Evolutionary conservation across 805 yeast species (phyloP).

Genomic region (Candida vartiovaarae): DNA sequence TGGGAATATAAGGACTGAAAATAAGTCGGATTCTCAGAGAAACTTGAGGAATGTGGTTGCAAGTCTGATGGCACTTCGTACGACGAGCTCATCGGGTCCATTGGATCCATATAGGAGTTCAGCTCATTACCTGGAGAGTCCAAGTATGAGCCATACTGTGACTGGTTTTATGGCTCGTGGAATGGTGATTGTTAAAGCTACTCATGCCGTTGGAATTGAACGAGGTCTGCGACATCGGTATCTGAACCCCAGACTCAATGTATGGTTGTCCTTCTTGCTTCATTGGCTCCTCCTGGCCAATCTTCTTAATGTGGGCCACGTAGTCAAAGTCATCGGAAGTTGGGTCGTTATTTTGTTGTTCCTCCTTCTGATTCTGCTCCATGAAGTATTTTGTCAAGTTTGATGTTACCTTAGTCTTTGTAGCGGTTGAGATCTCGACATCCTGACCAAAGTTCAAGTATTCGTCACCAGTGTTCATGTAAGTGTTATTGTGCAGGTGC

Average conservation of each 20-base stretch:
- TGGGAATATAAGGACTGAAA: conserved; percentile 15
- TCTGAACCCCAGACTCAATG: conserved; percentile 6
- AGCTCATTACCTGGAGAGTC: conserved; percentile 22
- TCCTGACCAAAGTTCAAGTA: conserved; percentile 17
- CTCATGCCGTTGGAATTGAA: background rate
- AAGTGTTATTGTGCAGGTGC: no score
- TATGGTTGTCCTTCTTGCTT: conserved; percentile 1
- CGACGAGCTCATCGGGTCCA: conserved; percentile 20
- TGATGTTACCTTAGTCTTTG: conserved; percentile 14
- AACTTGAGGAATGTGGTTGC: conserved; percentile 11
- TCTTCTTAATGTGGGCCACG: conserved; percentile 53
- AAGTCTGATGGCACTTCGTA: conserved; percentile 23
- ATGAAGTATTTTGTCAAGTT: conserved; percentile 21
- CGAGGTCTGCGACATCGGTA: conserved; percentile 2
- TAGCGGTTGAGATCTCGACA: background rate
- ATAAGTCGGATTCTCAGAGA: conserved; percentile 12
- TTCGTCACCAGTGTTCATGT: conserved; percentile 14
- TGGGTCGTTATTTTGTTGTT: conserved; percentile 29
- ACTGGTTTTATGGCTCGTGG: conserved; percentile 5
- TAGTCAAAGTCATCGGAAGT: conserved; percentile 53
- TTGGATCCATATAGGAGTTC: conserved; percentile 22
- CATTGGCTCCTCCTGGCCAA: conserved; percentile 36
- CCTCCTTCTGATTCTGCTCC: conserved; percentile 4
- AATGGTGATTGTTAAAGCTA: conserved; percentile 3
- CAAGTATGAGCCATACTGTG: conserved; percentile 14